Base-by-base conservation (phyloP, 169 alveolate genomes). In the Plasmodium gonderi region DNA sequence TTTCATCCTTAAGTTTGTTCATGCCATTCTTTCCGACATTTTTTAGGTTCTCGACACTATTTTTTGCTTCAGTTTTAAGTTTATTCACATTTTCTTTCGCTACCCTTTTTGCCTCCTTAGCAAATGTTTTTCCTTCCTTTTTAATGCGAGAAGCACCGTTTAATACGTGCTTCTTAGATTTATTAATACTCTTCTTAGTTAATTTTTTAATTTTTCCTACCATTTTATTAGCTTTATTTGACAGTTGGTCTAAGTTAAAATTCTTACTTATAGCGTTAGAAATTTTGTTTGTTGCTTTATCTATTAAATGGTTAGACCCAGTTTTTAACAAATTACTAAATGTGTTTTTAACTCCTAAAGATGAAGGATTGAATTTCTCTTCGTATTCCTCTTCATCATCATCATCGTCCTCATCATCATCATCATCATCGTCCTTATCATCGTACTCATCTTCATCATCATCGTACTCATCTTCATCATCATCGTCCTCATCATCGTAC, bases 231-330 rank as follows among this genome's bases (percentile, higher is more conserved):
- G 65, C 74, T 42, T 83, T 83, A 12, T 74, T 51, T 74, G 77
- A 47, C 64, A 83, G 42, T 38, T 83, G 38, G 64, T 49, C 75
- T 5, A 69, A 20, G 65, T 74, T 72, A 40, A 83, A 47, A 7
- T 83, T 83, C 60, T 69, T 33, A 17, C 64, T 76, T 33, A 83
- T 47, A 26, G 69, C 29, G n/a, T 31, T 83, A 26, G 78, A 69
- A 49, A 74, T 42, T 38, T 45, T 74, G 64, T 47, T 72, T 29
- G 76, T 31, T 45, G 77, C 92, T 83, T 42, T 31, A 20, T 38
- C 82, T 68, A 69, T 72, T 49, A 83, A n/a, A 11, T 83, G 36
- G 4, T 83, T 31, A 36, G 83, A 33, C 20, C 92, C 68, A 1
- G 1, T 74, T 72, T 74, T 83, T 47, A 72, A 69, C 42, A 83